phyloP scores from a whole-genome alignment of 225 moss, liverwort and hornwort species.

The Polytrichum formosum region DNA sequence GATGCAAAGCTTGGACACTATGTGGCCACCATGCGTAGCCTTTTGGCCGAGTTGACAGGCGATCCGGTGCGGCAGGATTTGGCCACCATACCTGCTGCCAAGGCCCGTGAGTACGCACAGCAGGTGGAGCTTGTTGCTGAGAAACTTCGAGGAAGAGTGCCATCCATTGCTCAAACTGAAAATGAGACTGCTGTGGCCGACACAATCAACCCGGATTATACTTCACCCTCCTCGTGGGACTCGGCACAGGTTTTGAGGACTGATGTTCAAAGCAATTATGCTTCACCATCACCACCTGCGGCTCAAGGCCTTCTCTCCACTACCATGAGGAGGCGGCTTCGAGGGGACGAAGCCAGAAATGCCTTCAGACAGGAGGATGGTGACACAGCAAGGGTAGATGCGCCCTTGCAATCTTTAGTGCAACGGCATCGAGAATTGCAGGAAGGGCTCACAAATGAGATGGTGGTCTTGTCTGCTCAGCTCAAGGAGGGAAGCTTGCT shows the following conservation, averaged over 20 bases:
- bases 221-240: conserved; percentile 29
- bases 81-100: conserved; percentile 50
- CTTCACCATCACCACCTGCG: conserved; percentile 3
- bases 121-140: conserved; percentile 71
- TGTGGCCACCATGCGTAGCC: conserved; percentile 78
- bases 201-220: conserved; percentile 10
- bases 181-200: background rate
- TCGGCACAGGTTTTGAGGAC: conserved; percentile 14
- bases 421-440: conserved; percentile 84
- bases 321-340: conserved; percentile 56
- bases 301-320: conserved; percentile 20
- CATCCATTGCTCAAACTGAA: background rate
- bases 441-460: conserved; percentile 87
- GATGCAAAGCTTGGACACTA: conserved; percentile 76
- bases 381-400: conserved; percentile 45
- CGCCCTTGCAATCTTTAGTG: conserved; percentile 49
- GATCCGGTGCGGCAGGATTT: conserved; percentile 60
- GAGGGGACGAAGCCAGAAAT: conserved; percentile 37
- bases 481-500: conserved; percentile 79
- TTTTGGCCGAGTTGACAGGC: conserved; percentile 68
- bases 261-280: conserved; percentile 3
- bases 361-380: conserved; percentile 11
- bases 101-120: conserved; percentile 71
- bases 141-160: conserved; percentile 32
- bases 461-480: conserved; percentile 75